These are phyloP conservation scores for Kluyveromyces lactis DNA, from an alignment of 805 yeast genomes.

Conservation along the genomic window DNA sequence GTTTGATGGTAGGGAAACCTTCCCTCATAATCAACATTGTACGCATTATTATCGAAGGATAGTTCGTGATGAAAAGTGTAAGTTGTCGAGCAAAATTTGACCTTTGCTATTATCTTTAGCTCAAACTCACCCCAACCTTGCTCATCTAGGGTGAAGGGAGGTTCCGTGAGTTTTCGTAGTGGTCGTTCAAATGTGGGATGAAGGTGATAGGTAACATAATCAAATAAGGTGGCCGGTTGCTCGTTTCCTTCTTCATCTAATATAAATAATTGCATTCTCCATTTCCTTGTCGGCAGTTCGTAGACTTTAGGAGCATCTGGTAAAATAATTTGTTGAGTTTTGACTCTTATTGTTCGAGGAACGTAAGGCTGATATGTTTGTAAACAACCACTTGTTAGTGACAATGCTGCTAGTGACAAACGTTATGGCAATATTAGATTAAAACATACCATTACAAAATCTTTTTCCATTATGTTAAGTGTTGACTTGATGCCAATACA, in stretches of 20 bases:
- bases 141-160: slow-evolving; percentile 80
- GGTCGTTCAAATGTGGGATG: slow-evolving; percentile 93
- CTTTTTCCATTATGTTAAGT: too few species aligned
- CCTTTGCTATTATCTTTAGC: slow-evolving; percentile 61
- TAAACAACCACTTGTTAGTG: too few species aligned
- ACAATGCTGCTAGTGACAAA: too few species aligned
- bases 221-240: slow-evolving; percentile 73
- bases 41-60: slow-evolving; percentile 66
- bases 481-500: too few species aligned
- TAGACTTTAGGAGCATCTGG: slow-evolving; percentile 72
- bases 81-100: slow-evolving; percentile 46
- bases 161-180: slow-evolving; percentile 56
- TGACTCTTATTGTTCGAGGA: slow-evolving; percentile 74
- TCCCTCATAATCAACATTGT: slow-evolving; percentile 65
- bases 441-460: too few species aligned
- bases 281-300: slow-evolving; percentile 82
- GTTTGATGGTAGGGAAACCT: slow-evolving; percentile 66
- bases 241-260: slow-evolving; percentile 72
- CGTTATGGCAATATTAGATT: too few species aligned
- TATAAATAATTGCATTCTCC: slow-evolving; percentile 71
- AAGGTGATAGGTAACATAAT: slow-evolving; percentile 76
- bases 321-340: slow-evolving; percentile 74
- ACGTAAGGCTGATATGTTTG: slow-evolving; percentile 28
- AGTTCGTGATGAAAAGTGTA: slow-evolving; percentile 56
- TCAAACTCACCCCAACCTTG: slow-evolving; percentile 98